A percentile compares a stretch with the other conserved stretches of the same genome.
Conservation (phyloP, 2,329 filamentous ascomycete genomes). For the Pleoardoris graminearum region DNA sequence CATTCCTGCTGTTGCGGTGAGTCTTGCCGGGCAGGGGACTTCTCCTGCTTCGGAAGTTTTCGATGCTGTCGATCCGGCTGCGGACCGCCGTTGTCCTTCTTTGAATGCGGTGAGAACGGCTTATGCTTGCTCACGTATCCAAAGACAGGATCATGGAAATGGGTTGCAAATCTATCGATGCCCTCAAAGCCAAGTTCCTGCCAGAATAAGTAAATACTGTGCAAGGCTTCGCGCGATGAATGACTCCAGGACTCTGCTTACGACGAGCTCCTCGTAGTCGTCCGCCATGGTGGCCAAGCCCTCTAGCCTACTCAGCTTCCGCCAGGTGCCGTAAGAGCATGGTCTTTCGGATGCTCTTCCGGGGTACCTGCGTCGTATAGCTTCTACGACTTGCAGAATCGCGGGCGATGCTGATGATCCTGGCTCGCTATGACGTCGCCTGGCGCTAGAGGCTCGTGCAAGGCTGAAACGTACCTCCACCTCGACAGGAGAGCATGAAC, state of each 20-base stretch:
- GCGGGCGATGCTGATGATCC: not conserved
- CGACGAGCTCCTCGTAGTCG: not conserved
- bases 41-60: not conserved
- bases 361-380: slow-evolving; percentile 1
- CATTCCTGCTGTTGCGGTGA: not conserved
- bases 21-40: not conserved
- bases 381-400: not conserved
- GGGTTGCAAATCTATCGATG: slow-evolving; percentile 33
- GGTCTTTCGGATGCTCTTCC: not conserved
- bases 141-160: slow-evolving; percentile 35
- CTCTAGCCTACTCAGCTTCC: not conserved
- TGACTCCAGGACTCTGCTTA: not conserved
- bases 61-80: slow-evolving; percentile 6
- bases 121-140: slow-evolving; percentile 22
- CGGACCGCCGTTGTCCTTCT: slow-evolving; percentile 7
- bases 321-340: not conserved
- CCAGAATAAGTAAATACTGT: not conserved
- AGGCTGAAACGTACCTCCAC: not conserved
- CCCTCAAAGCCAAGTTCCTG: slow-evolving; percentile 44
- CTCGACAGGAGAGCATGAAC: not conserved
- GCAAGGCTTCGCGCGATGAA: not conserved
- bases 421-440: slow-evolving; percentile 1
- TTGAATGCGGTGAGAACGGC: slow-evolving; percentile 2
- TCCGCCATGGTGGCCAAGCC: not conserved
- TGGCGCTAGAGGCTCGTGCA: not conserved